Base-by-base conservation (phyloP, 2,329 filamentous ascomycete genomes). In the Xylaria sp. region DNA sequence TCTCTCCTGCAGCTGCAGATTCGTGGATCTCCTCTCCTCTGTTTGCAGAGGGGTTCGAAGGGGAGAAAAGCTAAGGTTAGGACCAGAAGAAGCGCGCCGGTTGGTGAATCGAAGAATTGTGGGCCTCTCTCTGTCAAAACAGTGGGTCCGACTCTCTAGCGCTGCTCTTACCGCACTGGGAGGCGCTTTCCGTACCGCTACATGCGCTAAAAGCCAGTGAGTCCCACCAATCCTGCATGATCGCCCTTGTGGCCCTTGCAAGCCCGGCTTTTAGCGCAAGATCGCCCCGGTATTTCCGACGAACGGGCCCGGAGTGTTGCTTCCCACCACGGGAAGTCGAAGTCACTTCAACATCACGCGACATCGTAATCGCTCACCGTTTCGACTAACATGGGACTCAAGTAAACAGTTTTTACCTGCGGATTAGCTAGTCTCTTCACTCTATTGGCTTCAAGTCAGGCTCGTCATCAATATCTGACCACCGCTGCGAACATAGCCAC, bases 261-360 rank as follows among this genome's bases (percentile, higher is more conserved):
- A 23, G 34, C 46, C 35, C 23, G 49, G 34, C 34, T 39, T 57
- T 51, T 30, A 47, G 6, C 42, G 42, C 3, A 19, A 18, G 11
- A 23, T 7, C 48, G 42, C 37, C 18, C 53, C 54, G 58, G 9
- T 55, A 52, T 39, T 11, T 59, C 57, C 57, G 52, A 52, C 53
- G 5, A 23, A 39, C 11, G 10, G 16, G 6, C 16, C 16, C 37
- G 48, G 35, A n/a, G 42, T 56, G 53, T 55, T 48, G 23, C 4
- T 30, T 30, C 23, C 23, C 23, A 30, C 23, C 23, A 30, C 23
- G 23, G 23, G 23, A 30, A 30, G 23, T 30, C 23, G 23, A 30
- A 30, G 23, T 30, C 23, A 30, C 23, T 30, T 30, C 5, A 30
- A 4, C 11, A 7, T 55, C 54, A 55, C 44, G 46, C 46, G 18